Percentiles rank a stretch among this genome's conserved stretches.
Conservation (phyloP, 2,329 filamentous ascomycete species). For the Pseudovirgaria hyperparasitica region DNA sequence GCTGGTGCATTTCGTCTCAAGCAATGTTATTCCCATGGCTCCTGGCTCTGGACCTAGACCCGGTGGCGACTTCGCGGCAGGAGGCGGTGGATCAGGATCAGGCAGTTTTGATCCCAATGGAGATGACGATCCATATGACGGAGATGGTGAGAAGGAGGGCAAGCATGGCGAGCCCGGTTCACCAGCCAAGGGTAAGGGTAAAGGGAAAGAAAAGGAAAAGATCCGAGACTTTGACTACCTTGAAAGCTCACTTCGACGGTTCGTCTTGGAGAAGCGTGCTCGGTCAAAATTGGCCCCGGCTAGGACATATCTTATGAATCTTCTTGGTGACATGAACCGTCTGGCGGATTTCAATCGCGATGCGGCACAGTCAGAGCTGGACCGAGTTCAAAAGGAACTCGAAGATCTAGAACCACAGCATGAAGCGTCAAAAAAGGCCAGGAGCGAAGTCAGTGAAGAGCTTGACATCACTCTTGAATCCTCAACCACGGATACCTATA, state of each 20-base stretch:
- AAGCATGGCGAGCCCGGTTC: conserved; percentile 36
- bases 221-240: conserved; percentile 79
- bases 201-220: conserved; percentile 59
- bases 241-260: conserved; percentile 77
- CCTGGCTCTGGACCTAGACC: conserved; percentile 45
- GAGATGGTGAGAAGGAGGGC: conserved; percentile 42
- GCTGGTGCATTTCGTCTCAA: conserved; percentile 94
- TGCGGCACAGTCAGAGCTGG: conserved; percentile 71
- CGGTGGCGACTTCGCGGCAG: conserved; percentile 43
- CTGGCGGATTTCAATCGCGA: conserved; percentile 80
- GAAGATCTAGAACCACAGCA: conserved; percentile 72
- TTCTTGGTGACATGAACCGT: conserved; percentile 73
- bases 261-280: conserved; percentile 90
- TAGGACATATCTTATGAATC: conserved; percentile 88
- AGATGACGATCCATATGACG: conserved; percentile 32
- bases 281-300: conserved; percentile 91
- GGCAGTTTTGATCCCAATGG: conserved; percentile 22
- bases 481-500: conserved; percentile 75
- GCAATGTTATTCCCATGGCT: conserved; percentile 76
- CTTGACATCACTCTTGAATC: conserved; percentile 74
- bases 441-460: conserved; percentile 65
- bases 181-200: conserved; percentile 66
- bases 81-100: conserved; percentile 33
- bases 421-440: conserved; percentile 71
- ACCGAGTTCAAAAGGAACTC: conserved; percentile 70